Evolutionary conservation across 1,139 yeast species (phyloP).

Genomic region (Blastobotrys proliferans): DNA sequence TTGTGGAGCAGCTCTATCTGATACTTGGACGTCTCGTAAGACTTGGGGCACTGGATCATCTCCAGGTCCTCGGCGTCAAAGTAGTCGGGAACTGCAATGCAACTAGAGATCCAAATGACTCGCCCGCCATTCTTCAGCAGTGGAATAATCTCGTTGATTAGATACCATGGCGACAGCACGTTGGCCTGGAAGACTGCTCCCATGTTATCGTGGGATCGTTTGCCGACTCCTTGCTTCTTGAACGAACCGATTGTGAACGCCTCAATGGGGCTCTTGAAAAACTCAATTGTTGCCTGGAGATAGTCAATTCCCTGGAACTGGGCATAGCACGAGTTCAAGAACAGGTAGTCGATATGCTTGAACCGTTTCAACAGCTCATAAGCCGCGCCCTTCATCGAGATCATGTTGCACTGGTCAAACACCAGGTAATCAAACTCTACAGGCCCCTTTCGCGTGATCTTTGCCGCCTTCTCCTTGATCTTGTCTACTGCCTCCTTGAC

Average conservation of each 20-base stretch:
- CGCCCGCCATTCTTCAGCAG: constrained; percentile 52
- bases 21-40: constrained; percentile 92
- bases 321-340: constrained; percentile 87
- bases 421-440: constrained; percentile 82
- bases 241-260: constrained; percentile 75
- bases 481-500: constrained; percentile 69
- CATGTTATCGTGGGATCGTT: constrained; percentile 64
- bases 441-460: constrained; percentile 34
- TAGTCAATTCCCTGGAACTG: constrained; percentile 84
- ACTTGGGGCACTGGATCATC: constrained; percentile 54
- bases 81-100: constrained; percentile 69
- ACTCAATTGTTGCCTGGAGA: constrained; percentile 66
- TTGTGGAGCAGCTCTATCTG: constrained; percentile 77
- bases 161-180: constrained; percentile 89
- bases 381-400: constrained; percentile 70
- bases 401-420: constrained; percentile 89
- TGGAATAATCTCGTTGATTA: constrained; percentile 58
- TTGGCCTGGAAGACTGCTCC: constrained; percentile 93
- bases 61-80: constrained; percentile 73
- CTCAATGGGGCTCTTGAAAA: constrained; percentile 57
- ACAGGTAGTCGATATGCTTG: constrained; percentile 65
- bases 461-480: constrained; percentile 50
- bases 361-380: constrained; percentile 65
- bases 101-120: constrained; percentile 80
- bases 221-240: constrained; percentile 75